Evolutionary conservation across 768 basidiomycete species (phyloP), one percentile per base, ranked within the genome.

Genomic region (Lactarius psammicola): DNA sequence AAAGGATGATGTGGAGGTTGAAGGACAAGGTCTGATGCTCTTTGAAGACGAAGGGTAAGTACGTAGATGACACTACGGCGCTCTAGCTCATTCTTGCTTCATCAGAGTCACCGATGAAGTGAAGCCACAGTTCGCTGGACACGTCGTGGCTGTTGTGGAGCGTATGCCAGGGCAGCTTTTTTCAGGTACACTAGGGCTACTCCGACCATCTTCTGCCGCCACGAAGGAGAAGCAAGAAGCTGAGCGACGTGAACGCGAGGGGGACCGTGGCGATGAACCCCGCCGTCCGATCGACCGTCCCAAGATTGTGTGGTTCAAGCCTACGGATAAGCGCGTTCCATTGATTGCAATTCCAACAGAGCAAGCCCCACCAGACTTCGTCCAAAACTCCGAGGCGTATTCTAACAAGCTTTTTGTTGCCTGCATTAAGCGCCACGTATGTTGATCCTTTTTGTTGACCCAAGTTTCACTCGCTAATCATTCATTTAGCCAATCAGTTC

Each of bases 301-400:
- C 68, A 98, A 98, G 83, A 99, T 99, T 69, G 95, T 99, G 55
- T 99, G 97, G 97, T 98, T 99, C 84, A 96, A 98, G 79, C 97
- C 97, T 4, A 98, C 96, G 31, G 95, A 98, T 80, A 99, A 99
- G 77, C 92, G 97, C 64, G 97, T 99, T 1, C 97, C 97, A 53
- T 83, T 98, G 49, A 98, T 99, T 72, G 97, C 97, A 63, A 99
- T 99, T 68, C 96, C 95, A 9, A 98, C 97, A 8, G 97, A 99
- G 73, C 97, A 99, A 77, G 96, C 97, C 0, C 97, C 97, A 7
- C 84, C 83, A 20, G 95, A 98, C 76, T 99, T 99, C 74, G 88
- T 99, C 54, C 93, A 96, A 76, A 92, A 93, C 74, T 88, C 95
- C 2, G 96, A 97, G 69, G 82, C 83, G 2, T 99, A 98, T 75